Conservation (phyloP, 306 rosid genomes). For the Quercus mongolica region DNA sequence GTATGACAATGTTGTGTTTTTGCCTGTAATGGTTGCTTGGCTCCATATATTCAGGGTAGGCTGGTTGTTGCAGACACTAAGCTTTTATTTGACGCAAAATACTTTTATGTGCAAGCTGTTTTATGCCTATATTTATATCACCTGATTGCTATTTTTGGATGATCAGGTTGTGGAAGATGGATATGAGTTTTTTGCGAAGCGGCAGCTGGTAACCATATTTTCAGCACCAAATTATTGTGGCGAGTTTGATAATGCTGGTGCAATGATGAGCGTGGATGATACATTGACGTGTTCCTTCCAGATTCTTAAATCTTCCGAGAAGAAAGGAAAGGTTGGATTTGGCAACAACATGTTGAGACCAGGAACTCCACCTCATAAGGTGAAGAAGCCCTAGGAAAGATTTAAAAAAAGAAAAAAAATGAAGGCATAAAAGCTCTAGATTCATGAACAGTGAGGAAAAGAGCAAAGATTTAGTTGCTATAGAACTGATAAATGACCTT, state of each 20-base stretch:
- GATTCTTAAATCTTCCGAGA: constrained; percentile 53
- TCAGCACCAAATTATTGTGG: constrained; percentile 56
- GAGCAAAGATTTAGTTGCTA: background rate
- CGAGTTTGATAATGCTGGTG: constrained; percentile 59
- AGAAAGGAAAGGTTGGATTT: constrained; percentile 42
- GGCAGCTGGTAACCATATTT: constrained; percentile 55
- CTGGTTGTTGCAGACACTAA: background rate
- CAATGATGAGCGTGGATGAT: constrained; percentile 68
- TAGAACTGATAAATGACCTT: background rate
- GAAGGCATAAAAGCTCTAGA: background rate
- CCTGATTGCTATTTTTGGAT: background rate
- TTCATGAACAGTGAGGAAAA: background rate
- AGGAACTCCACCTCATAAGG: constrained; percentile 59
- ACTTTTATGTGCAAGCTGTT: background rate
- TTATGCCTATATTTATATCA: background rate
- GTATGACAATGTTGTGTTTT: background rate
- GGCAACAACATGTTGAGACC: constrained; percentile 39
- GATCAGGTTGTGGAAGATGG: constrained; percentile 56
- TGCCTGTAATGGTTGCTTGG: background rate
- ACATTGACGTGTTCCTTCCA: constrained; percentile 60
- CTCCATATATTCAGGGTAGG: background rate
- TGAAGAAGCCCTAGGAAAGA: constrained; percentile 3
- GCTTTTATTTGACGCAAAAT: background rate
- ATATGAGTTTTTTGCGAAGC: constrained; percentile 56
- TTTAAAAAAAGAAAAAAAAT: background rate